Base-by-base conservation (phyloP, 2,329 filamentous ascomycete genomes). In the Colletotrichum sp. region DNA sequence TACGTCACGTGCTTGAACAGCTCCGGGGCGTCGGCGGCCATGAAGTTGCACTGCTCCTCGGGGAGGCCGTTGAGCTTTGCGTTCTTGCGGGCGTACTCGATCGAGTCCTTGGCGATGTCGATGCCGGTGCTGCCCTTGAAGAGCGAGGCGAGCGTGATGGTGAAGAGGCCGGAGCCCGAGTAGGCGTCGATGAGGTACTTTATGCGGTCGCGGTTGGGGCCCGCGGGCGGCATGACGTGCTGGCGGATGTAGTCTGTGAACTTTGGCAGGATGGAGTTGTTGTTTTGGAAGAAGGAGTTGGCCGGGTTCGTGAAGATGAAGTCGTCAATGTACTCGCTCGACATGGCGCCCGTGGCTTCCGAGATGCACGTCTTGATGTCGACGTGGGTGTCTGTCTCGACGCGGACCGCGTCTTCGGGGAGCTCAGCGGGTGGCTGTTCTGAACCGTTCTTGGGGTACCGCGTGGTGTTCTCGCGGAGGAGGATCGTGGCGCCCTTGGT, bases 231-330 rank as follows among this genome's bases (percentile, higher is more conserved):
- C 3, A 96, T 88, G 81, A 96, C 94, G 84, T 94, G 91, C 49
- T 94, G 89, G 77, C 95, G 94, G 83, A 99, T 95, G 87, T 98
- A 98, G 79, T 92, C 90, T 16, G 96, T 98, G 85, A 99, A 98
- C 18, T 88, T 87, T 34, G 95, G 92, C 28, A 99, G 93, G 85
- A 99, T 99, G 71, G 96, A 98, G 89, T 99, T 99, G 90, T 99
- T 99, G 90, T 99, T 99, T 83, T 99, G 97, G 91, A 99, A 99
- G 88, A 99, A 99, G 68, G 95, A 93, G 76, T 96, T 96, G 13
- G 97, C 97, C 4, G 95, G 95, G 87, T 98, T 99, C 83, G 93
- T 93, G 87, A 99, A 98, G 82, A 93, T 88, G 87, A 94, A 97
- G 84, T 92, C 87, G 82, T 94, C 95, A 77, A 99, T 91, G 85